Evolutionary conservation across 371 early-diverging fungal species (phyloP), one percentile per base, ranked within the genome.

Genomic region (Mortierella sp.): DNA sequence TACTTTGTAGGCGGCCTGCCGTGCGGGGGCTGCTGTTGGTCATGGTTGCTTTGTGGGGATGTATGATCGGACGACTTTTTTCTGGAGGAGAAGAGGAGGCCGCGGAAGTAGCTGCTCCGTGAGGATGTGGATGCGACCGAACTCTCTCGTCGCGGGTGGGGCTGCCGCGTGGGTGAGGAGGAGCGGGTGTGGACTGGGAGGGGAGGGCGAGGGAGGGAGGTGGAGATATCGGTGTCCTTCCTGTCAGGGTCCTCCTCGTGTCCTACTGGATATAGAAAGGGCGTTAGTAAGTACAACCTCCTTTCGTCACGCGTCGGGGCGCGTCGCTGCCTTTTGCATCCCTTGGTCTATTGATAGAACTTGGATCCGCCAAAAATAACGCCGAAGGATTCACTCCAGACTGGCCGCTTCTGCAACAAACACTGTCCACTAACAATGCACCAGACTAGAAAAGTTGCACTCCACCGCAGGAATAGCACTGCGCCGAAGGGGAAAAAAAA

Each of bases 1-100:
- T 64, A 71, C 24, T 52, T 45, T 23, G 63, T 42, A 2, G 67
- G 46, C 27, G 69, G 51, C 31, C 45, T 57, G 39, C 58, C 46
- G 1, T 49, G 39, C 2, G 69, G 39, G 39, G 55, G 38, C 21
- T 61, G 55, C 19, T 66, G 67, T 10, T 46, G 26, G 65, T 34
- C 53, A 1, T 21, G 46, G 52, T 42, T 23, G 41, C n/a, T 52
- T 21, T 53, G 23, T n/a, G 70, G 45, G 16, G 59, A 39, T 8
- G 42, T 16, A 14, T 57, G 42, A 13, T 34, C 47, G 26, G 71
- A 27, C 21, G 24, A 31, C 8, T 27, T 30, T 9, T 46, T 60
- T 12, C 34, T 59, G n/a, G 63, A 41, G 19, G 62, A 10, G 10
- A 34, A 61, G 48, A 68, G 61, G 57, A 68, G 57, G 0, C 62